Evolutionary conservation across 176 grass and related monocot species (phyloP).

Genomic region (sorghum (Sorghum bicolor)): DNA sequence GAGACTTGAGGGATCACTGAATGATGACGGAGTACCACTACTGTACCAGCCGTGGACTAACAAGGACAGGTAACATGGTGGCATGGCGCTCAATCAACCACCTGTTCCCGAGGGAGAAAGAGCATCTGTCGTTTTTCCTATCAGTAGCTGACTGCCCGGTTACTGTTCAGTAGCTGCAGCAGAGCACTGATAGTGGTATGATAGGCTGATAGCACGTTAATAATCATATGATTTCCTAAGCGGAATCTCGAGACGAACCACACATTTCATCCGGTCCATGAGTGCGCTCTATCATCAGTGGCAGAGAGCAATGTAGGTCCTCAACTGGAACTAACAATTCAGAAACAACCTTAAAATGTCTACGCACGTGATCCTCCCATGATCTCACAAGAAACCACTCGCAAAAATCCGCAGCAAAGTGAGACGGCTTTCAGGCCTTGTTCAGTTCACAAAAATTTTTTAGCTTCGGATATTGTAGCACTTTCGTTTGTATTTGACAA

Average conservation of each 20-base stretch:
- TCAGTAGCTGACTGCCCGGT: not conserved
- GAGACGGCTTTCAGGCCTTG: no score
- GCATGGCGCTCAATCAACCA: conserved; percentile 26
- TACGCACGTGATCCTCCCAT: not conserved
- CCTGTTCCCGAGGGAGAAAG: conserved; percentile 6
- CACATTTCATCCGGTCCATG: not conserved
- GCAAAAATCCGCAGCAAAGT: not conserved
- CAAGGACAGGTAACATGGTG: conserved; percentile 19
- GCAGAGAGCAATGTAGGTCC: not conserved
- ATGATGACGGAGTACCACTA: no score
- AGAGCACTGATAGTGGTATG: not conserved
- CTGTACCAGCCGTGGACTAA: not conserved
- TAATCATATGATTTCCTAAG: conserved; percentile 9
- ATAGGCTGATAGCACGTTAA: not conserved
- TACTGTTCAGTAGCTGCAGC: not conserved
- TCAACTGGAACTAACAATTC: not conserved
- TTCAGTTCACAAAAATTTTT: no score
- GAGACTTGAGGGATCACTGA: not conserved
- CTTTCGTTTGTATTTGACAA: no score
- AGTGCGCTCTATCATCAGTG: not conserved
- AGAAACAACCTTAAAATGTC: no score
- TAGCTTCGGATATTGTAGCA: no score
- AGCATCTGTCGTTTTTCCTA: not conserved
- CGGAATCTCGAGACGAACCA: not conserved
- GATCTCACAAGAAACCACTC: not conserved